phyloP scores from a whole-genome alignment of 495 filamentous ascomycete species.

The Penicillium pancosmium region DNA sequence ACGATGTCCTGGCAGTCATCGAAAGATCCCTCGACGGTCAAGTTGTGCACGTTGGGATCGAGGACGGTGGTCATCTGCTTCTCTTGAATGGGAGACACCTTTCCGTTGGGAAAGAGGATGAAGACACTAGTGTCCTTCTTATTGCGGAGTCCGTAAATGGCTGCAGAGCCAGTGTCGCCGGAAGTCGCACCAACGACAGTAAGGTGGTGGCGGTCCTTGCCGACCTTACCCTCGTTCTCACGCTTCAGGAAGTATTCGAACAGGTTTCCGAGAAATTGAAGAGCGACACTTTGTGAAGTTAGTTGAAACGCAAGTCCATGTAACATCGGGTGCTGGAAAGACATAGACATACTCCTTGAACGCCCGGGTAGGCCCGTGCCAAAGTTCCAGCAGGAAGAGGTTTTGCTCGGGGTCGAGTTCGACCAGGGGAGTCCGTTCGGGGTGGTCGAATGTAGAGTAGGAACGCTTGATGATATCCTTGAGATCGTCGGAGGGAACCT shows the following conservation, averaged over 20 bases:
- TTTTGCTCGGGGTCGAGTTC: constrained; percentile 66
- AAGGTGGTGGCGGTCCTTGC: constrained; percentile 75
- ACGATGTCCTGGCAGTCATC: constrained; percentile 97
- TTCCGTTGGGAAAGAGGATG: constrained; percentile 85
- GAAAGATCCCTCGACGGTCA: constrained; percentile 85
- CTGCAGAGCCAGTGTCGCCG: constrained; percentile 93
- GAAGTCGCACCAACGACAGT: constrained; percentile 91
- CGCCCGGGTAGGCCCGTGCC: constrained; percentile 95
- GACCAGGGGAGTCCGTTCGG: constrained; percentile 72
- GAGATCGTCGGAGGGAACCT: constrained; percentile 81
- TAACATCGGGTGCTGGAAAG: neutral
- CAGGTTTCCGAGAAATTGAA: constrained; percentile 91
- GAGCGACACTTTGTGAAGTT: constrained; percentile 55
- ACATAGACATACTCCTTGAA: constrained; percentile 70
- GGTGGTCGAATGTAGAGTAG: constrained; percentile 83
- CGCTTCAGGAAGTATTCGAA: constrained; percentile 94
- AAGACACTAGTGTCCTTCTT: constrained; percentile 95
- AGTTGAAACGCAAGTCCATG: constrained; percentile 1
- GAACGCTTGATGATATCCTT: constrained; percentile 76
- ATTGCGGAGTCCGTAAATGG: constrained; percentile 94
- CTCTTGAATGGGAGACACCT: constrained; percentile 84
- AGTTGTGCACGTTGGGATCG: constrained; percentile 85
- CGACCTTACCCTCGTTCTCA: constrained; percentile 74
- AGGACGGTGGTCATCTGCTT: constrained; percentile 92
- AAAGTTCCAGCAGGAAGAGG: constrained; percentile 87